phyloP scores from a whole-genome alignment of 2,329 filamentous ascomycete genomes.

The Colletotrichum aenigma region DNA sequence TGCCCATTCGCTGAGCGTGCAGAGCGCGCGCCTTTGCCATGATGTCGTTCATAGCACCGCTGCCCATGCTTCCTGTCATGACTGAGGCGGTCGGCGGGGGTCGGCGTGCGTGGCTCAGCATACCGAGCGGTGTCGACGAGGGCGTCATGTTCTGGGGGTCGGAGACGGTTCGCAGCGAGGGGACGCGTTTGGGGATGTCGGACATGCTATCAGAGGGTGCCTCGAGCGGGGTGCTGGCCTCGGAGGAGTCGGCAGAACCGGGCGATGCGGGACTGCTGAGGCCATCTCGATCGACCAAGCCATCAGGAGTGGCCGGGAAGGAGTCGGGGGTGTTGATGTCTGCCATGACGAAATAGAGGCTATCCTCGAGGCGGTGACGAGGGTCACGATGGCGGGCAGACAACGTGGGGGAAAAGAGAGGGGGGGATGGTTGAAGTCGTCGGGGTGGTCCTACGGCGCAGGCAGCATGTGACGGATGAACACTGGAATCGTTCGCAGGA shows the following conservation, averaged over 20 bases:
- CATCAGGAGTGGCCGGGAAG: constrained; percentile 52
- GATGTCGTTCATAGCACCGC: constrained; percentile 39
- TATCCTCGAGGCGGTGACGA: not conserved
- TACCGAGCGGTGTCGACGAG: constrained; percentile 84
- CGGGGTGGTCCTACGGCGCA: not conserved
- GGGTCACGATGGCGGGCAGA: not conserved
- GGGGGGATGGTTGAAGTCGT: not conserved
- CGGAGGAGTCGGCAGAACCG: constrained; percentile 50
- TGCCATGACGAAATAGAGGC: constrained; percentile 4
- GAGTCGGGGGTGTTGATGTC: constrained; percentile 33
- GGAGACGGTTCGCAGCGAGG: constrained; percentile 64
- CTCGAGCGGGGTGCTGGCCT: constrained; percentile 53
- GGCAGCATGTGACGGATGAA: not conserved
- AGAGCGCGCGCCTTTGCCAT: constrained; percentile 54
- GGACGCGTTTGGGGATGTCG: constrained; percentile 54
- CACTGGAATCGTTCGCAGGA: not conserved
- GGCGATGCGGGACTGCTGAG: constrained; percentile 45
- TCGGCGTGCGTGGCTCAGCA: constrained; percentile 69
- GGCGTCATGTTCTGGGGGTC: constrained; percentile 71
- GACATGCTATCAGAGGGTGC: constrained; percentile 32
- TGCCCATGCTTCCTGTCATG: constrained; percentile 29
- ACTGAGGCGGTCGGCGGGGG: constrained; percentile 46
- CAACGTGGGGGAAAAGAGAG: not conserved
- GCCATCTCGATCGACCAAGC: constrained; percentile 37
- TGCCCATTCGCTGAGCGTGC: constrained; percentile 49